These are phyloP conservation scores for Carallia brachiata DNA, from an alignment of 345 rosid genomes.

Conservation along the genomic window DNA sequence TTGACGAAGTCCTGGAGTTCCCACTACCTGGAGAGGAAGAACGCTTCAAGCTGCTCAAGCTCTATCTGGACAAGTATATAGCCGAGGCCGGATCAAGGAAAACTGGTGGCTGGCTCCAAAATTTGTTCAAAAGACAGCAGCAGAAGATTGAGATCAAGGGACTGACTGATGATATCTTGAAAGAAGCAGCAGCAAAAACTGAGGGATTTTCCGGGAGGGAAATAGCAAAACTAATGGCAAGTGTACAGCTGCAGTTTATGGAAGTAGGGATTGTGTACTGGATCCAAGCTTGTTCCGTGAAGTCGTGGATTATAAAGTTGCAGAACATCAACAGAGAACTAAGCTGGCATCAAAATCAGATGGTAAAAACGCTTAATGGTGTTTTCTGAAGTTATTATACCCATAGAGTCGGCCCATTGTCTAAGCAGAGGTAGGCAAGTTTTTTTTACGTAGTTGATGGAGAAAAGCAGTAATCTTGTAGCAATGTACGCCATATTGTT, in stretches of 20 bases:
- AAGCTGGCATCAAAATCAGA: conserved; percentile 49
- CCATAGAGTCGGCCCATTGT: not conserved
- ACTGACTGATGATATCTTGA: conserved; percentile 63
- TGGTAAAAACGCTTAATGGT: not conserved
- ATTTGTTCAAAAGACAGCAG: conserved; percentile 50
- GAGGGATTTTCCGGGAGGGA: conserved; percentile 92
- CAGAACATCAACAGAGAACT: conserved; percentile 86
- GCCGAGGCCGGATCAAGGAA: conserved; percentile 62
- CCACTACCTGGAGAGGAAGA: conserved; percentile 85
- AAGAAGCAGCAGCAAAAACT: conserved; percentile 81
- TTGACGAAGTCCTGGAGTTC: conserved; percentile 89
- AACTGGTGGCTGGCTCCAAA: conserved; percentile 46
- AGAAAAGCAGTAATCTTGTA: not conserved
- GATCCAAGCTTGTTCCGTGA: conserved; percentile 73
- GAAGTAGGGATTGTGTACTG: conserved; percentile 72
- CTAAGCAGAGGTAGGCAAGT: not conserved
- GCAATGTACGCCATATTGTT: not conserved
- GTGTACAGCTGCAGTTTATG: conserved; percentile 95
- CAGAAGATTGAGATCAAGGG: conserved; percentile 80
- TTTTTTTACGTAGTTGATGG: not conserved
- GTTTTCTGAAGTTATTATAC: not conserved
- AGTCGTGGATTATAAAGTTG: conserved; percentile 91
- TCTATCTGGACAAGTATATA: conserved; percentile 83
- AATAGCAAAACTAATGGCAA: conserved; percentile 87
- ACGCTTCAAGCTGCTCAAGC: conserved; percentile 80